A percentile compares a stretch with the other conserved stretches of the same genome.
These are phyloP conservation scores for Backusella morwellensis DNA, from an alignment of 192 early-diverging fungal genomes.

Conservation along the genomic window DNA sequence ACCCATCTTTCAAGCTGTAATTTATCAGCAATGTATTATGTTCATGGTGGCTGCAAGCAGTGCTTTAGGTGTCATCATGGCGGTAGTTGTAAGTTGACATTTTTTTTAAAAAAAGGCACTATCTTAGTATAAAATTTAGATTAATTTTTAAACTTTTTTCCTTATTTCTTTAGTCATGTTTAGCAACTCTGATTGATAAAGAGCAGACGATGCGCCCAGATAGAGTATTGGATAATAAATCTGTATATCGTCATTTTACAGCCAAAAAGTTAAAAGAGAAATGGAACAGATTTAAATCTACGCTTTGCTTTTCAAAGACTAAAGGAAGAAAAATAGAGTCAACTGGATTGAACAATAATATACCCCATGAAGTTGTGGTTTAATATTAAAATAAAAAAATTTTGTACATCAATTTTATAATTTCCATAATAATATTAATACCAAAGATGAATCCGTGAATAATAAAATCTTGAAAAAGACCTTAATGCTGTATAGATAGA, in stretches of 20 bases:
- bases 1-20: constrained; percentile 71
- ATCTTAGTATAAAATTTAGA: not conserved
- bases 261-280: not conserved
- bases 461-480: not conserved
- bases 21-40: constrained; percentile 84
- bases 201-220: constrained; percentile 16
- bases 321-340: constrained; percentile 1
- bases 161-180: constrained; percentile 16
- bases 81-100: constrained; percentile 43
- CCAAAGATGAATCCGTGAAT: not conserved
- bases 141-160: not conserved
- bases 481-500: not conserved
- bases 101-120: not conserved
- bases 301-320: not conserved
- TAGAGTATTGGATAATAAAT: constrained; percentile 12
- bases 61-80: constrained; percentile 56
- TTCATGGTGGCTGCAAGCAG: constrained; percentile 83
- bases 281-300: not conserved
- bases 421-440: not conserved
- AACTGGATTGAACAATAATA: constrained; percentile 1
- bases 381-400: not conserved
- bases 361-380: not conserved
- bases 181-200: constrained; percentile 18
- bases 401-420: not conserved
- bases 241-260: not conserved